These are phyloP conservation scores for Aspergillus nidulans DNA, from an alignment of 495 filamentous ascomycete species.

Conservation along the genomic window DNA sequence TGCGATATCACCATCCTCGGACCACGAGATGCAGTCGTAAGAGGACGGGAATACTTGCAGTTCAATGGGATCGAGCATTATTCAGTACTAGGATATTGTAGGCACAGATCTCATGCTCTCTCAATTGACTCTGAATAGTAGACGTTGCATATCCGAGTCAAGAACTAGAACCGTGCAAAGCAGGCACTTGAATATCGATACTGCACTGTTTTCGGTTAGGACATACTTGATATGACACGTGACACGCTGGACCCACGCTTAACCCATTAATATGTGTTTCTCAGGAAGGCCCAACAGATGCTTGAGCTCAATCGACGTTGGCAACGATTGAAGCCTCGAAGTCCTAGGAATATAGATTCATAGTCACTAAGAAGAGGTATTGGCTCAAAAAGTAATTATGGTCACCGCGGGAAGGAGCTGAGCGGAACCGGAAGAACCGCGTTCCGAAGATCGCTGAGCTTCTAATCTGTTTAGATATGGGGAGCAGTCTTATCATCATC, in stretches of 20 bases:
- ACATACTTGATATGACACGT: background rate
- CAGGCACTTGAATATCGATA: background rate
- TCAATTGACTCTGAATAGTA: too few species aligned
- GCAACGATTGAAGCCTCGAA: too few species aligned
- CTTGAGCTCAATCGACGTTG: too few species aligned
- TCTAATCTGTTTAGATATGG: background rate
- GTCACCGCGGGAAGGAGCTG: background rate
- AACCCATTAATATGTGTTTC: too few species aligned
- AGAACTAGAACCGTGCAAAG: background rate
- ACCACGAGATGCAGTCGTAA: constrained; percentile 57
- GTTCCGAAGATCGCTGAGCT: background rate
- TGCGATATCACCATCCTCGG: constrained; percentile 57
- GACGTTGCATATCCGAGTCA: background rate
- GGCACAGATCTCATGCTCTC: background rate
- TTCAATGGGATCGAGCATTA: constrained; percentile 34
- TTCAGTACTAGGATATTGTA: background rate
- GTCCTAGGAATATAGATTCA: too few species aligned
- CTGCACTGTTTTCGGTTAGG: background rate
- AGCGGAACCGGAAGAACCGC: background rate
- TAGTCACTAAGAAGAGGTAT: too few species aligned
- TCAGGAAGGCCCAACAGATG: too few species aligned
- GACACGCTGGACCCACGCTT: background rate
- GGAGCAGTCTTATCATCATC: background rate
- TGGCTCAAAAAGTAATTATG: too few species aligned
- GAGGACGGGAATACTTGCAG: constrained; percentile 38